Base-by-base conservation (phyloP, 495 filamentous ascomycete genomes). In the Penicillium manginii region DNA sequence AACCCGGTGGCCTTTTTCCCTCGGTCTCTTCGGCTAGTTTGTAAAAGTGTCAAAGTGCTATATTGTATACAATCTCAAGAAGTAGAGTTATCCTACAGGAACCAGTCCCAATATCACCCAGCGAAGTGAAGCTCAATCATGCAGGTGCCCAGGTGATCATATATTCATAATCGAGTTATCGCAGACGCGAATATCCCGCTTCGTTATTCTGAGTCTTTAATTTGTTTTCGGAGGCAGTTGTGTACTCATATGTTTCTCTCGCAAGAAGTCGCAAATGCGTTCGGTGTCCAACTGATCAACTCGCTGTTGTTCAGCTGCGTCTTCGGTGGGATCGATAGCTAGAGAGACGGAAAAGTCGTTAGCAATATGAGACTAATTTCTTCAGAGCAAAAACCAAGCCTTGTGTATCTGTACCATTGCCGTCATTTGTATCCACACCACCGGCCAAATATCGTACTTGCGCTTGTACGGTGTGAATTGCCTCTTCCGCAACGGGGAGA, bases 271-370 rank as follows among this genome's bases (percentile, higher is more conserved):
- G 29, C 65, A 68, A 8, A 77, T 51, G 26, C 57, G 57, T n/a
- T 71, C 70, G 29, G 60, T 62, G 4, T 70, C 64, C 59, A 73
- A 59, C 19, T 56, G 60, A 42, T 77, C 70, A 22, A 74, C 71
- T 9, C 45, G 42, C 23, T 61, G 37, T 17, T 54, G 47, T 29
- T 69, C 69, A 2, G 66, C 58, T 10, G 55, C 26, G 29, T 64
- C 29, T 14, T 39, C 12, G 0, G 33, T 46, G 18, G 26, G 14
- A 31, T 53, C 50, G 8, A 21, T 9, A 37, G 43, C 49, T 52
- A 52, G 45, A 47, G 3, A 52, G 4, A 6, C 3, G 43, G 32
- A 46, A 4, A 12, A 47, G 12, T 23, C 19, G 22, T 46, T 19
- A 35, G 21, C 42, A 10, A 47, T 7, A 9, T 8, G 21, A 47